These are phyloP conservation scores for Sonneratia caseolaris DNA, from an alignment of 345 rosid genomes.

Conservation along the genomic window DNA sequence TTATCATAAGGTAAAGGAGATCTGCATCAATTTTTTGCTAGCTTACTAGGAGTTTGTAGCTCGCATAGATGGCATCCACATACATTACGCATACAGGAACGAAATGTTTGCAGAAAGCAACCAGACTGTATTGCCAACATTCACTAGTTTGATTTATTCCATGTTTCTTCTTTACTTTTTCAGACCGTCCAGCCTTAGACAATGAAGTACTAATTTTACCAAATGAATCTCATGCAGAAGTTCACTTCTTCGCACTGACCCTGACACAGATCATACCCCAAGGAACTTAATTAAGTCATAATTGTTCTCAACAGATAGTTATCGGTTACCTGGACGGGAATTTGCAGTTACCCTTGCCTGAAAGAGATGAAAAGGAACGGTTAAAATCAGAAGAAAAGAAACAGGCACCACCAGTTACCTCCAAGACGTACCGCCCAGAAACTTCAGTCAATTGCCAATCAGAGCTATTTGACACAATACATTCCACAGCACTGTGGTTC, in stretches of 20 bases:
- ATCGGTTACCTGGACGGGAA: conserved; percentile 61
- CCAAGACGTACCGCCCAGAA: not conserved
- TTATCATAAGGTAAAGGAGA: not conserved
- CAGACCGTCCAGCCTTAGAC: not conserved
- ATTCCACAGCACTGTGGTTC: not conserved
- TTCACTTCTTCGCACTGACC: not conserved
- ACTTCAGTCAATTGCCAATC: not conserved
- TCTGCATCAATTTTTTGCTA: not conserved
- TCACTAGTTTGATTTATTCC: not conserved
- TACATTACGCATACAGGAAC: no score
- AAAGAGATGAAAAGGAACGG: not conserved
- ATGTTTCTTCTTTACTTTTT: not conserved
- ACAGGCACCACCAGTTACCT: not conserved
- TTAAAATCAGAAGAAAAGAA: not conserved
- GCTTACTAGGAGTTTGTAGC: not conserved
- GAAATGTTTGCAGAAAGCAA: no score
- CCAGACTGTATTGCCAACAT: no score
- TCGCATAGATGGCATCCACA: not conserved
- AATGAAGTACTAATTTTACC: not conserved
- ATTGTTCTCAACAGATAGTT: not conserved
- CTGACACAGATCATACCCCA: not conserved
- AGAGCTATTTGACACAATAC: not conserved
- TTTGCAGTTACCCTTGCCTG: conserved; percentile 16
- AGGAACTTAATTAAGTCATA: not conserved
- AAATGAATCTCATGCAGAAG: not conserved